These are phyloP conservation scores for Colletotrichum falcatum DNA, from an alignment of 2,329 filamentous ascomycete species.

Conservation along the genomic window DNA sequence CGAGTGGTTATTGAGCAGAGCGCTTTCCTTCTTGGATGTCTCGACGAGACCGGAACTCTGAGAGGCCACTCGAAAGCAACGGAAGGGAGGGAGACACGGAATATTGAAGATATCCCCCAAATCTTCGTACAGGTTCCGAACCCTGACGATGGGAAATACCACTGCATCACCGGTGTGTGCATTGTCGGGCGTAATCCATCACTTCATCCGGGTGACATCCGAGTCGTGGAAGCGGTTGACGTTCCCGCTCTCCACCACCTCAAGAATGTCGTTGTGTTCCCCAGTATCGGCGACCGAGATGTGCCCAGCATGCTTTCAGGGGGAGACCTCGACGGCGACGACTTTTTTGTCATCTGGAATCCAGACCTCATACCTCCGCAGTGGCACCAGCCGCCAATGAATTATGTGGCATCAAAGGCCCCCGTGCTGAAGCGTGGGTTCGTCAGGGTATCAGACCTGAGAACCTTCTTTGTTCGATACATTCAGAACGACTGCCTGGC, in stretches of 20 bases:
- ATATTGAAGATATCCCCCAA: conserved; percentile 74
- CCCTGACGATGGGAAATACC: conserved; percentile 65
- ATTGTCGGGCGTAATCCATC: conserved; percentile 93
- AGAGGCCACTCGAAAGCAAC: conserved; percentile 74
- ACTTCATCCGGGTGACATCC: conserved; percentile 90
- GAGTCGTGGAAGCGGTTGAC: conserved; percentile 87
- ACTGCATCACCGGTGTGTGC: conserved; percentile 80
- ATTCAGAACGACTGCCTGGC: conserved; percentile 91
- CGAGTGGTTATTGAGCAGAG: conserved; percentile 85
- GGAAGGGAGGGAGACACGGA: conserved; percentile 55
- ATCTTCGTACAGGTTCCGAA: conserved; percentile 88
- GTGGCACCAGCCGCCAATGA: conserved; percentile 84
- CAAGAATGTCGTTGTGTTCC: conserved; percentile 88
- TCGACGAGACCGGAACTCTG: conserved; percentile 85
- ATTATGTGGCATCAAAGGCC: conserved; percentile 73
- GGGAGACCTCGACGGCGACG: conserved; percentile 94
- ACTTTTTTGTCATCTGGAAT: conserved; percentile 97
- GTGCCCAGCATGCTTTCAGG: conserved; percentile 95
- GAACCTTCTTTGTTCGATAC: conserved; percentile 88
- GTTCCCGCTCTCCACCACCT: conserved; percentile 79
- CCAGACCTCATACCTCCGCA: conserved; percentile 73
- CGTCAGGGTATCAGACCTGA: conserved; percentile 80
- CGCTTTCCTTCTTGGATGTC: conserved; percentile 87
- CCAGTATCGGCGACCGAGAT: conserved; percentile 84
- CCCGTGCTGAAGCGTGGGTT: conserved; percentile 63